These are phyloP conservation scores for Gracilariopsis chorda DNA, from an alignment of 23 red algal species.

Conservation along the genomic window DNA sequence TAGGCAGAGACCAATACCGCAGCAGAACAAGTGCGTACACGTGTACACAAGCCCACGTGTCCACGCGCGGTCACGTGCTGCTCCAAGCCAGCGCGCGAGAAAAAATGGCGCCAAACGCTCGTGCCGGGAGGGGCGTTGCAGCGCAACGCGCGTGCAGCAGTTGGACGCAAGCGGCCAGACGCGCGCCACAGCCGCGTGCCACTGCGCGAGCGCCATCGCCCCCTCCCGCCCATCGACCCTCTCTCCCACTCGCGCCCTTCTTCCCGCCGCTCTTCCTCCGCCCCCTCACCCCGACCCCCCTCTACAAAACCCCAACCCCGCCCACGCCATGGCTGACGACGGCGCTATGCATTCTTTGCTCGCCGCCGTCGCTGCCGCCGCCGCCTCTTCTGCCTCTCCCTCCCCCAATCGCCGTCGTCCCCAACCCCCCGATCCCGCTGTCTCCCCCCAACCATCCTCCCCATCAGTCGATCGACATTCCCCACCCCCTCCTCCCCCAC, in stretches of 20 bases:
- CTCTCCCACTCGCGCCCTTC: neutral
- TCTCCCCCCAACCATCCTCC: neutral
- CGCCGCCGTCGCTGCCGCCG: constrained; percentile 49
- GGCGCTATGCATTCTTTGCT: constrained; percentile 62
- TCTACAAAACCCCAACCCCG: neutral
- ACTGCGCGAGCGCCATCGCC: neutral
- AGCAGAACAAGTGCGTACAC: too few species aligned
- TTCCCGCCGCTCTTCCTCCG: neutral
- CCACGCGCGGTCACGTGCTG: too few species aligned
- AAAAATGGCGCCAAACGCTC: constrained; percentile 4
- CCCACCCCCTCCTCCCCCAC: constrained; percentile 18
- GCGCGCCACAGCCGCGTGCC: constrained; percentile 15
- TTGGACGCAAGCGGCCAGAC: constrained; percentile 16
- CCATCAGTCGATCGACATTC: neutral
- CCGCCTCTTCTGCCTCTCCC: neutral
- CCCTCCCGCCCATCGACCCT: neutral
- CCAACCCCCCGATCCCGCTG: neutral
- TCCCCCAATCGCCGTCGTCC: neutral
- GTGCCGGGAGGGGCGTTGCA: neutral
- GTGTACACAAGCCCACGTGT: too few species aligned
- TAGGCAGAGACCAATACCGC: too few species aligned
- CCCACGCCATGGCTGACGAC: neutral
- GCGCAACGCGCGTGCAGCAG: constrained; percentile 19
- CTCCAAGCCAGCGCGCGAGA: too few species aligned
- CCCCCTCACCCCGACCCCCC: neutral